These are phyloP conservation scores for Blastocystis sp. DNA, from an alignment of 352 stramenopile species.

Conservation along the genomic window DNA sequence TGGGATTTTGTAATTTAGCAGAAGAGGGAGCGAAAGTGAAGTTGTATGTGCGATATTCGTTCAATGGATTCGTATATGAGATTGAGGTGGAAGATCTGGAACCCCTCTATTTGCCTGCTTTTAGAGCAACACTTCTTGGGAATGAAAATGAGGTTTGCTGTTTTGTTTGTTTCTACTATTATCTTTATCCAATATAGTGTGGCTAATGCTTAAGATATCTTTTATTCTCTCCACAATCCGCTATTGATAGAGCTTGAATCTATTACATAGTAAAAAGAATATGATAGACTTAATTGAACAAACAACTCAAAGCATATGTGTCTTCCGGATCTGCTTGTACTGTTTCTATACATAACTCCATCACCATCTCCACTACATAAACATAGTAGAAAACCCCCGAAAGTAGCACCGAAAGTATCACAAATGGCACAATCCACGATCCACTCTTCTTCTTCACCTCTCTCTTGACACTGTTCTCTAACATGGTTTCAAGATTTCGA, in stretches of 20 bases:
- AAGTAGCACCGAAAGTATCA: conserved; percentile 25
- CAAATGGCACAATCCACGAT: conserved; percentile 35
- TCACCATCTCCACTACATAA: conserved; percentile 5
- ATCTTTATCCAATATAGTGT: too few relatives aligned
- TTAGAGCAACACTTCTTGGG: not conserved
- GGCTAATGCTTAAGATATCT: too few relatives aligned
- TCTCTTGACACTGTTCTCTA: conserved; percentile 61
- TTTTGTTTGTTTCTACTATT: too few relatives aligned
- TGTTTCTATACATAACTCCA: not conserved
- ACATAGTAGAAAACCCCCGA: conserved; percentile 23
- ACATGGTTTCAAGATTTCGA: conserved; percentile 64
- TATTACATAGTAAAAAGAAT: not conserved
- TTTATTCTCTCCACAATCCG: not conserved
- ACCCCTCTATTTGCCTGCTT: conserved; percentile 20
- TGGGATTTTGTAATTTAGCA: not conserved
- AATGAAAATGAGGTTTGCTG: not conserved
- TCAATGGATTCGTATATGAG: not conserved
- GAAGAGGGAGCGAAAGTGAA: not conserved
- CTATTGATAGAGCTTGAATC: not conserved
- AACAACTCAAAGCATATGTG: conserved; percentile 29
- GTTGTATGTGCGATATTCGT: conserved; percentile 16
- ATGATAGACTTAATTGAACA: not conserved
- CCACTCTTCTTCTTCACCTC: conserved; percentile 55
- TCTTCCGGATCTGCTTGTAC: conserved; percentile 34
- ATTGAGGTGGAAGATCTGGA: conserved; percentile 10